Conservation (phyloP, 202 grass and related monocot species). For the Dendrocalamus latiflorus region DNA sequence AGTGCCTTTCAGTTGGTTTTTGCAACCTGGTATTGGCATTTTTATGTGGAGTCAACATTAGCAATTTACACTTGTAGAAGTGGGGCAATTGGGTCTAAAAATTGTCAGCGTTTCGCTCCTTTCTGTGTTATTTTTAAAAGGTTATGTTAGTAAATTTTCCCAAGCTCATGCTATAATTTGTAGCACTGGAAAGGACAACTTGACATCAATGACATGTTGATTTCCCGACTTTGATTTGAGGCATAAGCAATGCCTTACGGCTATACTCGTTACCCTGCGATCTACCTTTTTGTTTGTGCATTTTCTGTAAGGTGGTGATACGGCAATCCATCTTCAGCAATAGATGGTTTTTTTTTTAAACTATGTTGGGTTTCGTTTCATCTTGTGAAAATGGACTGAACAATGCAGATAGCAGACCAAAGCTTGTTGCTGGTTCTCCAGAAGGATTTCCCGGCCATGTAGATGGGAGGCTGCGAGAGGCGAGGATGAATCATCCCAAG, state of each 20-base stretch:
- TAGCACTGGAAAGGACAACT: constrained; percentile 9
- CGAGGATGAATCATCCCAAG: constrained; percentile 92
- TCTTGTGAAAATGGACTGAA: constrained; percentile 19
- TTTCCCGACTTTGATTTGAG: background rate
- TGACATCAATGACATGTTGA: background rate
- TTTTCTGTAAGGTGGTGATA: constrained; percentile 9
- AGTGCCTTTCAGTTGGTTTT: constrained; percentile 8
- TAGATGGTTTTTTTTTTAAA: constrained; percentile 8
- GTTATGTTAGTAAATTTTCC: background rate
- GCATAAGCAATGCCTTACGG: background rate
- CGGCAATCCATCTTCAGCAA: background rate
- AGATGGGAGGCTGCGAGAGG: constrained; percentile 78
- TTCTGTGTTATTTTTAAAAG: background rate
- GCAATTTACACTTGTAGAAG: background rate
- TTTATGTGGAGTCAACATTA: background rate
- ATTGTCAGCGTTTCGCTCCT: background rate
- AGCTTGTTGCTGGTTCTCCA: constrained; percentile 79
- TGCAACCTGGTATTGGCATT: background rate
- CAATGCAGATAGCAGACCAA: constrained; percentile 87
- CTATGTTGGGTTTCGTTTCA: background rate
- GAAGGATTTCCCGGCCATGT: constrained; percentile 87
- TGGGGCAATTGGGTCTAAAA: background rate
- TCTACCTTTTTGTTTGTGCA: background rate
- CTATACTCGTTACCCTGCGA: background rate
- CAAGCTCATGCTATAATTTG: background rate